Base-by-base conservation (phyloP, 305 asterid species). In the Euphrasia arctica region DNA sequence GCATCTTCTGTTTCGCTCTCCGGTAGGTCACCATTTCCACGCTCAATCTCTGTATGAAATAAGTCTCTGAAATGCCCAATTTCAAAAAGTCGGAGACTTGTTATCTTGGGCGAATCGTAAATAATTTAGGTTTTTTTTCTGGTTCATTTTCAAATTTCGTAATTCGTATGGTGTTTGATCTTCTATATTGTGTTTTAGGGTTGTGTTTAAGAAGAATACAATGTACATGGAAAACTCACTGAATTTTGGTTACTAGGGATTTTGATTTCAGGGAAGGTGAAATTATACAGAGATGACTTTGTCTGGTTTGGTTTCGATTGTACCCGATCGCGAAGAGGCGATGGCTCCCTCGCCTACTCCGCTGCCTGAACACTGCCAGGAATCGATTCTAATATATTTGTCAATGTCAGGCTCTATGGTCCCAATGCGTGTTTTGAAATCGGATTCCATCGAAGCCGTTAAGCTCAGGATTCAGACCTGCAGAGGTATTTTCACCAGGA, bases 1-100 rank as follows among this genome's bases (percentile, higher is more conserved):
- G 41, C 45, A 59, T 29, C 8, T 62, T 34, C 27, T 25, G 27
- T 59, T 70, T 74, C 74, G 9, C 80, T 78, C 63, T 42, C 73
- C 63, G 74, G 76, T 82, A 43, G 72, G 62, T 65, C 59, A 66
- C 62, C 60, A 9, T 42, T 34, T 36, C 14, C 57, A 27, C 13
- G 34, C 34, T 27, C 28, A 1, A 15, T 31, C 41, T 25, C 7
- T 9, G 56, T 15, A 5, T 6, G 2, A 49, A 49, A 12, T 13
- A n/a, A 49, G 6, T 10, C 62, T 45, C 15, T 52, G 7, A 50
- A 67, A 49, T 52, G 25, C 61, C 66, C 12, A 43, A 34, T 47
- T 29, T 54, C 13, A 47, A 22, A 18, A 66, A 47, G 42, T 32
- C 15, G 9, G 59, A 9, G 36, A 22, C 59, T 25, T 9, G 13